Conservation (phyloP, 345 rosid species). For the Alliaria petiolata region DNA sequence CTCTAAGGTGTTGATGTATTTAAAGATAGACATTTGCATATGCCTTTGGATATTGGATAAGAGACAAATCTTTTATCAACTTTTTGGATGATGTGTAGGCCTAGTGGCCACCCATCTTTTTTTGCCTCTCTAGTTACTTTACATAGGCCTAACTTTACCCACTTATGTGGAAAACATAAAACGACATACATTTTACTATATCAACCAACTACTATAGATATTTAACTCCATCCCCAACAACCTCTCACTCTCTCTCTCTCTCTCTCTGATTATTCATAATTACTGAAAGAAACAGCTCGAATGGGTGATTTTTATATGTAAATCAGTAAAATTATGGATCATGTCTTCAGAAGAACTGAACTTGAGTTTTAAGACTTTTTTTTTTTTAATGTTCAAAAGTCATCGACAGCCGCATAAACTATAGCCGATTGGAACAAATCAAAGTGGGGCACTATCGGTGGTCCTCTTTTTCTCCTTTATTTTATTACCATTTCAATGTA, state of each 20-base stretch:
- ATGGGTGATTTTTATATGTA: not conserved
- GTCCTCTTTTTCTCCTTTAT: constrained; percentile 15
- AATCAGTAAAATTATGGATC: not conserved
- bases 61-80: constrained; percentile 17
- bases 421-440: constrained; percentile 3
- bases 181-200: not conserved
- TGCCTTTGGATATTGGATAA: constrained; percentile 31
- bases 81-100: constrained; percentile 18
- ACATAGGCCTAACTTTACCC: constrained; percentile 14
- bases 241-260: not conserved
- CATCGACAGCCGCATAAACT: constrained; percentile 17
- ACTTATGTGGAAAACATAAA: not conserved
- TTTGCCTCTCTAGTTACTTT: constrained; percentile 7
- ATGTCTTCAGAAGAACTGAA: not conserved
- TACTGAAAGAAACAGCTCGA: not conserved
- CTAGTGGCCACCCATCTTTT: constrained; percentile 23
- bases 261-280: not conserved
- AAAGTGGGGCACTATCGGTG: not conserved
- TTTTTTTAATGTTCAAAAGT: not conserved
- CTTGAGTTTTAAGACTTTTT: not conserved
- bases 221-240: not conserved
- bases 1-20: constrained; percentile 6
- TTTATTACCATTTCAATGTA: not conserved
- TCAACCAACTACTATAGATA: not conserved
- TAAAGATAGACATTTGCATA: constrained; percentile 21